These are phyloP conservation scores for Brasilioporus rufonigricans DNA, from an alignment of 768 basidiomycete species.

Conservation along the genomic window DNA sequence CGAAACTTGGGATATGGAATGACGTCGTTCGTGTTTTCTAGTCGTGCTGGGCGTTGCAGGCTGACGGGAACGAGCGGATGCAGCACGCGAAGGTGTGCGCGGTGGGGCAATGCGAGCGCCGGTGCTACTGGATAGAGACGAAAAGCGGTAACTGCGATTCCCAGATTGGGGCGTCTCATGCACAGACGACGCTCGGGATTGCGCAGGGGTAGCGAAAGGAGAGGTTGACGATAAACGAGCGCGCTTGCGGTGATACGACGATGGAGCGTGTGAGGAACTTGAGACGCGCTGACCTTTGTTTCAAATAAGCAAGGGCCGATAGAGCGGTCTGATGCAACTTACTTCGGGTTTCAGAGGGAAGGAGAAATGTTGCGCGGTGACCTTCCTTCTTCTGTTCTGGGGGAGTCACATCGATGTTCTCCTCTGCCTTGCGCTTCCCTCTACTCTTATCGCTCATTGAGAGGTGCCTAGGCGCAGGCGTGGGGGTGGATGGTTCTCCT, in stretches of 20 bases:
- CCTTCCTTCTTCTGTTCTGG: conserved; percentile 55
- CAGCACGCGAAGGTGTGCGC: conserved; percentile 37
- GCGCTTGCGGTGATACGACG: conserved; percentile 72
- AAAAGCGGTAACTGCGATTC: conserved; percentile 16
- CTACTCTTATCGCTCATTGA: conserved; percentile 36
- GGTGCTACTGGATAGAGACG: conserved; percentile 37
- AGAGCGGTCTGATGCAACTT: conserved; percentile 32
- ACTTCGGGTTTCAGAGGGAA: conserved; percentile 56
- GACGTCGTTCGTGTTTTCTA: conserved; percentile 37
- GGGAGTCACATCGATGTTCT: conserved; percentile 66
- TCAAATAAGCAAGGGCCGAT: conserved; percentile 24
- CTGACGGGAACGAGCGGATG: conserved; percentile 35
- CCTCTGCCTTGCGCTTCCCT: conserved; percentile 75
- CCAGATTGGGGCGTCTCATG: conserved; percentile 26
- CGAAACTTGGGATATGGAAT: conserved; percentile 67
- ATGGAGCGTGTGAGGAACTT: conserved; percentile 58
- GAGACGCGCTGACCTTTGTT: conserved; percentile 53
- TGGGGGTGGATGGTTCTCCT: conserved; percentile 32
- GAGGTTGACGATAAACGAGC: conserved; percentile 51
- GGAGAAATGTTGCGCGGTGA: conserved; percentile 60
- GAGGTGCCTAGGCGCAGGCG: conserved; percentile 30
- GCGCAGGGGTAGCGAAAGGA: conserved; percentile 31
- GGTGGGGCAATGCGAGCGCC: conserved; percentile 27
- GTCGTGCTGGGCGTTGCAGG: conserved; percentile 24
- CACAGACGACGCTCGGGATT: conserved; percentile 30